These are phyloP conservation scores for Colletotrichum sp. DNA, from an alignment of 2,329 filamentous ascomycete species.

Conservation along the genomic window DNA sequence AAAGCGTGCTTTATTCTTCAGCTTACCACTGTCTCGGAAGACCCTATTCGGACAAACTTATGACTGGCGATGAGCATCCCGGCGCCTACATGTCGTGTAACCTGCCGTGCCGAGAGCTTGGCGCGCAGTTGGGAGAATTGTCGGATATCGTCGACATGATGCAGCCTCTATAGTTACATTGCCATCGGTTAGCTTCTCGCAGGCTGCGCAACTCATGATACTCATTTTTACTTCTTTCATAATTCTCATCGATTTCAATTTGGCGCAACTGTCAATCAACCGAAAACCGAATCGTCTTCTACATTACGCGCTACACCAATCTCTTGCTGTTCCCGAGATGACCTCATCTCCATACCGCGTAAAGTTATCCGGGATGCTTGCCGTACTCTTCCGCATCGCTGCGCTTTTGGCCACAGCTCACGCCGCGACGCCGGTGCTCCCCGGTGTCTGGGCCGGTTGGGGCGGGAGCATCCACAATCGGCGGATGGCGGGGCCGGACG, in stretches of 20 bases:
- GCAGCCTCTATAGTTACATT: neutral
- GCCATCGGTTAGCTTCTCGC: accelerated
- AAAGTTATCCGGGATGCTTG: neutral
- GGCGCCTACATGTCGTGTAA: neutral
- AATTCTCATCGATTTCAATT: neutral
- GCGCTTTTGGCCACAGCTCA: neutral
- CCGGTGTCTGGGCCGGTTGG: neutral
- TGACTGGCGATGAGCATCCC: neutral
- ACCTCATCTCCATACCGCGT: neutral
- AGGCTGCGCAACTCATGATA: neutral
- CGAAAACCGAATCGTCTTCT: neutral
- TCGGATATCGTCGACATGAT: neutral
- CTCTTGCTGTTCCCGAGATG: neutral
- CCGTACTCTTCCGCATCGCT: neutral
- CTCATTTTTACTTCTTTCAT: neutral
- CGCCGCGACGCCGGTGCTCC: neutral
- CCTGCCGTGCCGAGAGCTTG: neutral
- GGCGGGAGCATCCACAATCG: neutral
- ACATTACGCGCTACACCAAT: accelerated
- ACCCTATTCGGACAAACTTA: neutral
- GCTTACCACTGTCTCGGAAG: neutral
- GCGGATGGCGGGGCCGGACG: neutral
- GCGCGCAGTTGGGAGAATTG: neutral
- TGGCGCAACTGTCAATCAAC: neutral
- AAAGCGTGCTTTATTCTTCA: neutral